Conservation (phyloP, 768 basidiomycete genomes). For the Tulasnella sp. region DNA sequence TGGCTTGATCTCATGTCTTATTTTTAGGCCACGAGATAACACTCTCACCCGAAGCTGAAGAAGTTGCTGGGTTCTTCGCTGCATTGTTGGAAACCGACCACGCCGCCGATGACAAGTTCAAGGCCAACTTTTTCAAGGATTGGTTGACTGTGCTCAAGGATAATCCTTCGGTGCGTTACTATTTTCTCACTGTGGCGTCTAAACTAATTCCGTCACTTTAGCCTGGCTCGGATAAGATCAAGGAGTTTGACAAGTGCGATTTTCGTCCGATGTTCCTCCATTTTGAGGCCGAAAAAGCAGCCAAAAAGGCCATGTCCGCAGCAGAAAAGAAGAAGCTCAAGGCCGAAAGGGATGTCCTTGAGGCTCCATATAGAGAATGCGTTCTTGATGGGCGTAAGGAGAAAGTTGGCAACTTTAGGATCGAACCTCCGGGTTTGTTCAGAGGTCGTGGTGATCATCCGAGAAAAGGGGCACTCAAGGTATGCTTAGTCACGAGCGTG, state of each 20-base stretch:
- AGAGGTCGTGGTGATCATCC: slow-evolving; percentile 97
- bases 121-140: slow-evolving; percentile 92
- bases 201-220: not conserved
- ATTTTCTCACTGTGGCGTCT: not conserved
- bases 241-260: slow-evolving; percentile 68
- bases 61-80: slow-evolving; percentile 93
- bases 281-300: slow-evolving; percentile 83
- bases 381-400: slow-evolving; percentile 93
- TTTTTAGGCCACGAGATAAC: slow-evolving; percentile 57
- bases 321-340: slow-evolving; percentile 89
- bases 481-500: slow-evolving; percentile 54
- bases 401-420: slow-evolving; percentile 94
- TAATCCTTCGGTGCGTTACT: slow-evolving; percentile 61
- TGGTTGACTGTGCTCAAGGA: slow-evolving; percentile 66
- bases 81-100: slow-evolving; percentile 89
- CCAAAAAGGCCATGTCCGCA: slow-evolving; percentile 72
- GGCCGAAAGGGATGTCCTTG: slow-evolving; percentile 68
- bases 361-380: slow-evolving; percentile 75
- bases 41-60: slow-evolving; percentile 78
- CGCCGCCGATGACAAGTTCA: slow-evolving; percentile 74
- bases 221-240: slow-evolving; percentile 57
- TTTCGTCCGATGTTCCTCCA: slow-evolving; percentile 90
- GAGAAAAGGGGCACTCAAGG: slow-evolving; percentile 91
- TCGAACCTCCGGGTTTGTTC: slow-evolving; percentile 98
- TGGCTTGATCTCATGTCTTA: not conserved